Base-by-base conservation (phyloP, 1,139 yeast genomes). In the Lodderomyces beijingensis region DNA sequence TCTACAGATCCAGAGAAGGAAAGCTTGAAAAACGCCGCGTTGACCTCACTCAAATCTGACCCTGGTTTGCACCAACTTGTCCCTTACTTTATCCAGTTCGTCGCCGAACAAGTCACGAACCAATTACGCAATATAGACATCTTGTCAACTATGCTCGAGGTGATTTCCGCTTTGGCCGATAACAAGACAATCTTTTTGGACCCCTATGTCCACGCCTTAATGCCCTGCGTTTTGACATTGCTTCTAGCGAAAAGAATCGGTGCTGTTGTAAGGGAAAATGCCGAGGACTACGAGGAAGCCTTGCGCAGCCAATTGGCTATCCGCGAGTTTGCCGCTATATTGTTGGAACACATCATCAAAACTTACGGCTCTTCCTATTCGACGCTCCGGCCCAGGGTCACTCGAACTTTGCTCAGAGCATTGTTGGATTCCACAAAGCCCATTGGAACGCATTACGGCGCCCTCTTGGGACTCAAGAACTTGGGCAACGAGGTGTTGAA, bases 61-160 rank as follows among this genome's bases (percentile, higher is more conserved):
- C 96, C 97, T 1, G 99, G 99, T 21, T 65, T 93, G 39, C 98
- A 93, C 62, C 99, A 93, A 57, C 64, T 93, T 34, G 93, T 93
- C 5, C 99, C 99, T 2, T 93, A 93, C 54, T 86, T 93, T 48
- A 88, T 91, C 35, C 97, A 91, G 53, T 89, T 91, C 55, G 88
- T 88, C 17, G 95, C 96, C 9, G 98, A 93, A 54, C 95, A 93
- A 50, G 81, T 91, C 37, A 87, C 97, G 1, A 85, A 87, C 52
- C 91, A 87, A 50, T 70, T 91, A 45, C 76, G 86, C 47, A 82
- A 83, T 50, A 66, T 85, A 30, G 78, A 76, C 12, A 62, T 86
- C 22, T 65, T 91, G 35, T 73, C 85, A n/a, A 85, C 95, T 7
- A 88, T 91, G 89, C 65, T 93, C 43, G 95, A 87, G 55, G 89